A percentile compares a stretch with the other conserved stretches of the same genome.
These are phyloP conservation scores for Aspergillus chevalieri DNA, from an alignment of 2,329 filamentous ascomycete genomes.

Conservation along the genomic window DNA sequence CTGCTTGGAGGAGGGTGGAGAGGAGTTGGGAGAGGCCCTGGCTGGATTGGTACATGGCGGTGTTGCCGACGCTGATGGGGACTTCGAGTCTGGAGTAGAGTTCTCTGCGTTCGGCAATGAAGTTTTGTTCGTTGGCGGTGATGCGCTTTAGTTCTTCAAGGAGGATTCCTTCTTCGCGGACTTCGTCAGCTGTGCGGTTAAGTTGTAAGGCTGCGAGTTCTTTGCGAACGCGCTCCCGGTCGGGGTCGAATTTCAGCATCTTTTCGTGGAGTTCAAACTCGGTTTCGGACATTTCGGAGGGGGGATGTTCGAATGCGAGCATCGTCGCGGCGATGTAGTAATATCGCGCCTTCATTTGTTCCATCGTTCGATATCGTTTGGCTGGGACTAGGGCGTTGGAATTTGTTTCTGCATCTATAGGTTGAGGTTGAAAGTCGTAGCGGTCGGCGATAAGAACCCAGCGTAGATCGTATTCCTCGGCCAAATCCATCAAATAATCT, in stretches of 20 bases:
- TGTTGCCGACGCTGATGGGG: constrained; percentile 63
- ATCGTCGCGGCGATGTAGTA: constrained; percentile 79
- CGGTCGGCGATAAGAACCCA: constrained; percentile 91
- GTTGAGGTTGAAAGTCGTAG: constrained; percentile 60
- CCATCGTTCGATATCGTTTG: constrained; percentile 61
- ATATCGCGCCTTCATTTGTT: constrained; percentile 86
- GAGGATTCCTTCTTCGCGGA: constrained; percentile 83
- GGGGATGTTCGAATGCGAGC: constrained; percentile 72
- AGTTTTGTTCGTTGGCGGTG: constrained; percentile 73
- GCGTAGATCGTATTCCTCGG: constrained; percentile 72
- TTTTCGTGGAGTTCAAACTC: constrained; percentile 79
- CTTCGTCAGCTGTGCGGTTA: constrained; percentile 75
- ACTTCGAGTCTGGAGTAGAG: constrained; percentile 82
- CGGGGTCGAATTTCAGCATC: constrained; percentile 79
- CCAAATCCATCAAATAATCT: constrained; percentile 75
- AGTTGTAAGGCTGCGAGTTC: constrained; percentile 75
- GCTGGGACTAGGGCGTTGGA: constrained; percentile 30
- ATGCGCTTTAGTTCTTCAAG: constrained; percentile 90
- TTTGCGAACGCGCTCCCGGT: constrained; percentile 73
- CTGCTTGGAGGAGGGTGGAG: constrained; percentile 72
- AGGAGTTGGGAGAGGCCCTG: constrained; percentile 72
- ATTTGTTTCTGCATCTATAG: constrained; percentile 21
- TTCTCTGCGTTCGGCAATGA: constrained; percentile 82
- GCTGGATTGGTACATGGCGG: constrained; percentile 72
- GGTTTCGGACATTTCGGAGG: constrained; percentile 77